phyloP scores from a whole-genome alignment of 164 flowering plant species.

The Berberis thunbergii region DNA sequence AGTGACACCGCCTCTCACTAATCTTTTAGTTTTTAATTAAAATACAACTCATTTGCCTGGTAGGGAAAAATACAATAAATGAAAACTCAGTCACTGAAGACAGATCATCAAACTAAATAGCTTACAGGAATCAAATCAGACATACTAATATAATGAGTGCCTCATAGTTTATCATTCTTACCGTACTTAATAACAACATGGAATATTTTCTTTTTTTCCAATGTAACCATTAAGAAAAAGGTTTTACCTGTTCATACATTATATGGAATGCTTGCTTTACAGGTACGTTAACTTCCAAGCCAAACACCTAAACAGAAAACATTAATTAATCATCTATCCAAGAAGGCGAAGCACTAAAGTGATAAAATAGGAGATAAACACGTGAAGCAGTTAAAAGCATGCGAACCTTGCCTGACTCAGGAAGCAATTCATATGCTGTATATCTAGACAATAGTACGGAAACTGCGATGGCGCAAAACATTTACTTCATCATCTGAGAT shows the following conservation, averaged over 20 bases:
- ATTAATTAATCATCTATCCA: not conserved
- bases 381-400: constrained; percentile 18
- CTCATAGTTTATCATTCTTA: no score
- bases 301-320: constrained; percentile 48
- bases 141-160: no score
- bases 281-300: constrained; percentile 61
- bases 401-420: constrained; percentile 92
- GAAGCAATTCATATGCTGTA: constrained; percentile 41
- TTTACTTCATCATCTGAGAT: constrained; percentile 22
- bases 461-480: constrained; percentile 19
- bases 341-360: constrained; percentile 2
- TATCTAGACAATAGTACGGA: constrained; percentile 25
- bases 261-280: constrained; percentile 87
- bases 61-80: no score
- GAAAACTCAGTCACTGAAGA: no score
- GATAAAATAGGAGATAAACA: not conserved
- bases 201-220: no score
- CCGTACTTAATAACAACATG: no score
- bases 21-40: no score
- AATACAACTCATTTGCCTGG: no score
- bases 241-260: constrained; percentile 69
- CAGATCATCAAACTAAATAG: no score
- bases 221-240: no score
- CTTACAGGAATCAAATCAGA: no score
- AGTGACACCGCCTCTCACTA: no score